A percentile compares a stretch with the other conserved stretches of the same genome.
Evolutionary conservation across 371 early-diverging fungal species (phyloP).

Genomic region (Mucor piriformis): DNA sequence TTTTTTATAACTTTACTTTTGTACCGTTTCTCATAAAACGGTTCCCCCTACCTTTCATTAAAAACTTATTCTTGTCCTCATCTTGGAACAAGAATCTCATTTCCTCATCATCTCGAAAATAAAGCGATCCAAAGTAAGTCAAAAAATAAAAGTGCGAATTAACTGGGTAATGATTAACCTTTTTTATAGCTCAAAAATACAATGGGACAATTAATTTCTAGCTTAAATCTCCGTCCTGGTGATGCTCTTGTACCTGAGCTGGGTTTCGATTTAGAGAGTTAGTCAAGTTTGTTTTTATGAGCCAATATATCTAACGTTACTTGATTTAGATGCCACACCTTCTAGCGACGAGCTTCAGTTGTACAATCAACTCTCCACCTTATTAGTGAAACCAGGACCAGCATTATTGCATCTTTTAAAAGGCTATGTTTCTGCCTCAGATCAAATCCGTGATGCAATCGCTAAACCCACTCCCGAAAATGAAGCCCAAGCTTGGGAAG

Average conservation of each 20-base stretch:
- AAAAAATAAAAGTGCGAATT: background rate
- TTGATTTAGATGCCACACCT: conserved; percentile 51
- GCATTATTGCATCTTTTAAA: conserved; percentile 53
- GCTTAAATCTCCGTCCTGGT: conserved; percentile 43
- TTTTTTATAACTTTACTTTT: background rate
- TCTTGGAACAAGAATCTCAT: background rate
- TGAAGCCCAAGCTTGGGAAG: conserved; percentile 87
- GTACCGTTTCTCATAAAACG: conserved; percentile 1
- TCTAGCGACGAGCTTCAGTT: conserved; percentile 55
- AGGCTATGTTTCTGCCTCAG: conserved; percentile 50
- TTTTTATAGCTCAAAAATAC: background rate
- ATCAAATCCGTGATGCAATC: conserved; percentile 72
- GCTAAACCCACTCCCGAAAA: conserved; percentile 76
- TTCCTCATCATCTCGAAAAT: background rate
- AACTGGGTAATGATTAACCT: background rate
- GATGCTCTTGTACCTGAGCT: conserved; percentile 53
- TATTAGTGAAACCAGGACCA: conserved; percentile 50
- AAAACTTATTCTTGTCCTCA: background rate
- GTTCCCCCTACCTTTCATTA: conserved; percentile 11
- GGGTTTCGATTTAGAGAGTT: conserved; percentile 56
- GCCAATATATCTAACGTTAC: background rate
- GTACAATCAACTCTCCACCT: conserved; percentile 49
- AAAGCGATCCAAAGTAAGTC: background rate
- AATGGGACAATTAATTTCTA: conserved; percentile 51
- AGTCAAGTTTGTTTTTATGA: background rate